Evolutionary conservation across 345 rosid genomes (phyloP).

Genomic region (Geranium rotundifolium): DNA sequence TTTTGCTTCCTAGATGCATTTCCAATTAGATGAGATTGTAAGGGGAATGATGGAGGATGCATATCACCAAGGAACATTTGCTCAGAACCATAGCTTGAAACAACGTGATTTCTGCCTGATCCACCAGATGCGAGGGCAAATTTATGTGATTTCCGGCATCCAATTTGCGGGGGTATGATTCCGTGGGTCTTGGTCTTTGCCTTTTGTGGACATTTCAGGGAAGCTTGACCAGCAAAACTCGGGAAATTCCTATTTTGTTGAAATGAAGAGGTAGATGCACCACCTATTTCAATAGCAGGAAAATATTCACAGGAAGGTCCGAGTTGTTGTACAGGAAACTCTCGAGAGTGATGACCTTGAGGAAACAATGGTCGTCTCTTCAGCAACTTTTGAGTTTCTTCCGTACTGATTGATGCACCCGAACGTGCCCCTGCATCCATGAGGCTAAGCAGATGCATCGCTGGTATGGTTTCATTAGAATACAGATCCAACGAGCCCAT

Average conservation of each 20-base stretch:
- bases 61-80: conserved; percentile 20
- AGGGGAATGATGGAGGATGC: conserved; percentile 34
- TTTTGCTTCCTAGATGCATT: conserved; percentile 25
- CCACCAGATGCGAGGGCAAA: no score
- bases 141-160: conserved; percentile 24
- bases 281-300: conserved; percentile 25
- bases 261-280: conserved; percentile 41
- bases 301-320: conserved; percentile 21
- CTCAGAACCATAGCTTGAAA: not conserved
- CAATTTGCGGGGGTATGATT: conserved; percentile 24
- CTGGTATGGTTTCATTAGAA: conserved; percentile 71
- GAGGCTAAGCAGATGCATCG: conserved; percentile 86
- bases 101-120: not conserved
- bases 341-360: conserved; percentile 34
- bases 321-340: conserved; percentile 28
- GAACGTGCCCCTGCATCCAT: conserved; percentile 65
- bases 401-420: conserved; percentile 33
- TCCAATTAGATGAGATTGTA: conserved; percentile 20
- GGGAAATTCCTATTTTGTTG: conserved; percentile 31
- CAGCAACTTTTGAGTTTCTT: conserved; percentile 34
- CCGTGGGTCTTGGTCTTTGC: not conserved
- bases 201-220: conserved; percentile 13
- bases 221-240: conserved; percentile 24
- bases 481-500: conserved; percentile 37
- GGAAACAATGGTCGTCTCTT: conserved; percentile 38